These are phyloP conservation scores for Irpex sp. DNA, from an alignment of 1,284 basidiomycete genomes.

Conservation along the genomic window DNA sequence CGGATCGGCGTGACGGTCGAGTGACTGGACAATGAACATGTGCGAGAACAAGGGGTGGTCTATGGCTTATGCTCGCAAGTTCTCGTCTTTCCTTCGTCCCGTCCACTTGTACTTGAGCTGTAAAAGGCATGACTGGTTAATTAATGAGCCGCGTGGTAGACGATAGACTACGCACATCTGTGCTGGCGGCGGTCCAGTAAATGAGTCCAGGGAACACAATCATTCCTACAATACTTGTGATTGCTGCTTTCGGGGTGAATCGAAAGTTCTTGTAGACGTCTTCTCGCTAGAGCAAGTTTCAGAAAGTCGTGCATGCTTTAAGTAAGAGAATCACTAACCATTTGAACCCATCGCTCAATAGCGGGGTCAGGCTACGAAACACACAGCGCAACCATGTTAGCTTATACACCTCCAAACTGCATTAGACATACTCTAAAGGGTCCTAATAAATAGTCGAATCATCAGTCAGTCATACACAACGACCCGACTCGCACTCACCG, in stretches of 20 bases:
- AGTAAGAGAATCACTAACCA: slow-evolving; percentile 44
- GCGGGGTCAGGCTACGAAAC: slow-evolving; percentile 65
- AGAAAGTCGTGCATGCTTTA: neutral
- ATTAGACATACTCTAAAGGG: slow-evolving; percentile 1
- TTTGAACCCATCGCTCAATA: slow-evolving; percentile 74
- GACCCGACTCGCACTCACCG: neutral
- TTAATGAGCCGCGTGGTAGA: neutral
- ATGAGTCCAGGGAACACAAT: slow-evolving; percentile 44
- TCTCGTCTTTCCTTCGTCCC: slow-evolving; percentile 35
- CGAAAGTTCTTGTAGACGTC: slow-evolving; percentile 76
- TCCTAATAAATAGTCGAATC: neutral
- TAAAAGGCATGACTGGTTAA: neutral
- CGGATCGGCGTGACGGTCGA: slow-evolving; percentile 2
- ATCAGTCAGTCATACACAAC: neutral
- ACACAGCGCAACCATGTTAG: neutral
- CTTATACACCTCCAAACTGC: neutral
- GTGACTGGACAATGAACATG: neutral
- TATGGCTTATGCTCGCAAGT: slow-evolving; percentile 21
- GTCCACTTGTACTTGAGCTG: slow-evolving; percentile 35
- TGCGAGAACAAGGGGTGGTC: neutral
- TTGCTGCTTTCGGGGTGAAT: slow-evolving; percentile 64
- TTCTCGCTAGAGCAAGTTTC: slow-evolving; percentile 57
- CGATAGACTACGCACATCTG: slow-evolving; percentile 29
- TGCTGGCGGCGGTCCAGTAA: slow-evolving; percentile 31
- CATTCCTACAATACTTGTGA: slow-evolving; percentile 47